A percentile compares a stretch with the other conserved stretches of the same genome.
Evolutionary conservation across 371 early-diverging fungal species (phyloP).

Genomic region (Blakeslea trispora): DNA sequence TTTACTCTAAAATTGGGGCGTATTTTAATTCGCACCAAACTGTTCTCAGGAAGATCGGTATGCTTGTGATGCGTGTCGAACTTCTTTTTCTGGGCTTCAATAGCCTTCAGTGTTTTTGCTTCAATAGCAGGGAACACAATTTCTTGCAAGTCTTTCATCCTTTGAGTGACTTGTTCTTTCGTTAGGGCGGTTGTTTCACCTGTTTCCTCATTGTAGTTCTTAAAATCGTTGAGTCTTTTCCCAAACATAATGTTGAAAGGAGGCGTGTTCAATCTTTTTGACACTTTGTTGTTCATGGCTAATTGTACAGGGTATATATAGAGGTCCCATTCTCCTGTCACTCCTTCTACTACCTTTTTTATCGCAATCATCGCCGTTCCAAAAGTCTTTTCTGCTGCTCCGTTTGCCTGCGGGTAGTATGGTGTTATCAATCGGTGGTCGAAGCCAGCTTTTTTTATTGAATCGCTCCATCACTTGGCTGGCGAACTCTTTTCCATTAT

Average conservation of each 20-base stretch:
- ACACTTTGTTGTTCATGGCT: constrained; percentile 13
- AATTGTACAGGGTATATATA: constrained; percentile 12
- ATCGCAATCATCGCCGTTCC: constrained; percentile 6
- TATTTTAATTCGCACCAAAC: constrained; percentile 2
- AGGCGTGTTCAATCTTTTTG: constrained; percentile 7
- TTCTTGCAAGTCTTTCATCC: constrained; percentile 15
- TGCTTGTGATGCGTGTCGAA: not conserved
- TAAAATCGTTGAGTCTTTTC: constrained; percentile 4
- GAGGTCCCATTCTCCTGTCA: constrained; percentile 13
- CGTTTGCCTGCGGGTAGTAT: constrained; percentile 20
- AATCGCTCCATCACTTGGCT: not conserved
- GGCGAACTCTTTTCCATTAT: constrained; percentile 13
- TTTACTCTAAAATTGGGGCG: not conserved
- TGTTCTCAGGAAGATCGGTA: not conserved
- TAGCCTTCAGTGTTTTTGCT: not conserved
- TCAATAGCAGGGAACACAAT: constrained; percentile 26
- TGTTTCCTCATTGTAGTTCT: constrained; percentile 4
- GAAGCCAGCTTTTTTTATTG: not conserved
- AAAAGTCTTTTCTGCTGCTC: constrained; percentile 10
- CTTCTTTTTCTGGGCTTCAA: not conserved
- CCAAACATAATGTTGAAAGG: constrained; percentile 17
- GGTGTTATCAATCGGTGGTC: constrained; percentile 19
- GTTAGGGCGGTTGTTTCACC: not conserved
- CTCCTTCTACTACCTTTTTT: constrained; percentile 10
- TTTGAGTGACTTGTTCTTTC: constrained; percentile 9